Evolutionary conservation across 106 monocot species (phyloP), one percentile per base, ranked within the genome.

Genomic region (Dendrobium officinale): DNA sequence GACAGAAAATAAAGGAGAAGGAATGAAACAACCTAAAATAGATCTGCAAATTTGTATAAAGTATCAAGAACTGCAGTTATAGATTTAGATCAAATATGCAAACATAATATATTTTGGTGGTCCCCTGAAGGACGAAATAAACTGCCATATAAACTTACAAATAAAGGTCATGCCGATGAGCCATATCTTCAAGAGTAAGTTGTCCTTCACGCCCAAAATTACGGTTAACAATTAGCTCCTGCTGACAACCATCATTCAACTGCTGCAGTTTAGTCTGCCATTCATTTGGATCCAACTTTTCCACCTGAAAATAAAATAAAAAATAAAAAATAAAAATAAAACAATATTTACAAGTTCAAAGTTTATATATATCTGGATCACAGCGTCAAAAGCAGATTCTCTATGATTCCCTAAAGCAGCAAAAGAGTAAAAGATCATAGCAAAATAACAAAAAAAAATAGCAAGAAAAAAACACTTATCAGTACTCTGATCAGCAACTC

Each of bases 121-220:
- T 49, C 26, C 29, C 13, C 18, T 70, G 47, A 72, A 81, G n/a
- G n/a, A 55, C 6, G 27, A 77, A 44, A 80, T 26, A 54, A 81
- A 59, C 4, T 10, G 20, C 37, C 68, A 77, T 49, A 9, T 11
- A 77, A 11, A 42, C 95, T 89, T 90, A 98, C 98, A 98, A 98
- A 81, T 98, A 80, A 64, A 98, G 91, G 67, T 91, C 91, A 68
- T 89, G 87, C 54, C 79, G 81, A 17, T 82, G 85, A 75, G 98
- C 94, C 88, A 98, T 98, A 67, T 98, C 84, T 68, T 84, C 92
- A 51, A 98, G 89, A 75, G 79, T 83, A 78, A 91, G 85, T 61
- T 91, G 84, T 22, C 98, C 98, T 66, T 95, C 92, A 75, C 89
- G 91, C 37, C 98, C 95, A 51, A 91, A 98, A 78, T 98, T 98